Conservation (phyloP, 768 basidiomycete genomes). For the Chalciporus sphaerocephalus region DNA sequence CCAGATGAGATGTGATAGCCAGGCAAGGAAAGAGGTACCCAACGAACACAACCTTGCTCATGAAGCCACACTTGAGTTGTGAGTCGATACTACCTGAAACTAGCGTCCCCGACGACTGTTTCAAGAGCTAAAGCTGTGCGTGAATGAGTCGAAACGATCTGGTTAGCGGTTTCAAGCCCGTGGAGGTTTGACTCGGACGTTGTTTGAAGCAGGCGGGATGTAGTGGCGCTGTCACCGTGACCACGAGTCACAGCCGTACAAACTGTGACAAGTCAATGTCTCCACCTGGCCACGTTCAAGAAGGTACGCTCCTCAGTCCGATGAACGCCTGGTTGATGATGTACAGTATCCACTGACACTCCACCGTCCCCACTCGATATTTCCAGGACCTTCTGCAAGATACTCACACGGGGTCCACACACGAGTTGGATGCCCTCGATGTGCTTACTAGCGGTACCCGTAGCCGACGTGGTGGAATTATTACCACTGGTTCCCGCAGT, state of each 20-base stretch:
- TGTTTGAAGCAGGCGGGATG: neutral
- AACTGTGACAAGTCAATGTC: too few species aligned
- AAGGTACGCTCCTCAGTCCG: neutral
- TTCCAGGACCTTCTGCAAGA: conserved; percentile 7
- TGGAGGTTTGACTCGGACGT: neutral
- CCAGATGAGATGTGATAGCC: conserved; percentile 1
- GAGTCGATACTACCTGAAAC: neutral
- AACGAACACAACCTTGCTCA: conserved; percentile 78
- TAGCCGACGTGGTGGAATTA: too few species aligned
- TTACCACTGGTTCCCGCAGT: too few species aligned
- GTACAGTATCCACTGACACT: neutral
- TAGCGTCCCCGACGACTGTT: neutral
- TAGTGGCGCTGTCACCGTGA: conserved; percentile 10
- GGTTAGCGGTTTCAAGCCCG: neutral
- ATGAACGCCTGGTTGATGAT: neutral
- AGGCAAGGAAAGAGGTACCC: conserved; percentile 17
- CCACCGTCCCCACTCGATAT: neutral
- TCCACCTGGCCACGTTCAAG: too few species aligned
- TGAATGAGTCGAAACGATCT: neutral
- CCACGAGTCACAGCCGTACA: too few species aligned
- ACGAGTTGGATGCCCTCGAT: neutral
- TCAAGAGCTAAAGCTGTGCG: neutral
- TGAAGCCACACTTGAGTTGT: conserved; percentile 15
- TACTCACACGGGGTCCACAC: too few species aligned
- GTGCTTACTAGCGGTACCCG: neutral